A percentile compares a stretch with the other conserved stretches of the same genome.
Evolutionary conservation across 1,284 basidiomycete genomes (phyloP).

Genomic region (Irpex rosettiformis): DNA sequence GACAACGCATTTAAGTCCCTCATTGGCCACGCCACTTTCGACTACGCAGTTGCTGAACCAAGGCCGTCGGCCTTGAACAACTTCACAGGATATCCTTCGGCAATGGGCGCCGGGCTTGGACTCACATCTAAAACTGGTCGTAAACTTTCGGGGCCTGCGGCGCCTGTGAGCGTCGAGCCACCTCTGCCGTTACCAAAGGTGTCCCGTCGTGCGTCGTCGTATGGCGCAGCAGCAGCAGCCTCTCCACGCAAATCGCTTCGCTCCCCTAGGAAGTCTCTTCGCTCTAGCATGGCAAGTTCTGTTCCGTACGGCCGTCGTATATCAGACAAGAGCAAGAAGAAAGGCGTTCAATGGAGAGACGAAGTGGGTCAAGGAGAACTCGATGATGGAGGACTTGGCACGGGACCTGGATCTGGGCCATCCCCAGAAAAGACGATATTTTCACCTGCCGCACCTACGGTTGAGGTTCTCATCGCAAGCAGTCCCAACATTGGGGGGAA

Average conservation of each 20-base stretch:
- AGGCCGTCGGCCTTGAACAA: slow-evolving; percentile 20
- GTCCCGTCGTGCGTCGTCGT: slow-evolving; percentile 49
- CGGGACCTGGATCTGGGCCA: not conserved
- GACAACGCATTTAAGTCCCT: slow-evolving; percentile 62
- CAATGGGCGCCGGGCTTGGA: slow-evolving; percentile 28
- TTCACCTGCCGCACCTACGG: slow-evolving; percentile 27
- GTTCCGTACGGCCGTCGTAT: slow-evolving; percentile 55
- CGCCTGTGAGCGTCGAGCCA: slow-evolving; percentile 39
- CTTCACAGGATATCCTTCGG: slow-evolving; percentile 35
- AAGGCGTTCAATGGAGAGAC: slow-evolving; percentile 88
- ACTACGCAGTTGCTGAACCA: slow-evolving; percentile 35
- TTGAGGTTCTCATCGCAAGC: slow-evolving; percentile 22
- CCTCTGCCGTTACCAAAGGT: slow-evolving; percentile 23
- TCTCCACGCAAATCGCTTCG: slow-evolving; percentile 32
- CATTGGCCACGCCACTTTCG: slow-evolving; percentile 60
- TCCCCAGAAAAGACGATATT: slow-evolving; percentile 23
- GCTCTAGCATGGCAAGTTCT: slow-evolving; percentile 51
- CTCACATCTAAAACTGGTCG: slow-evolving; percentile 10
- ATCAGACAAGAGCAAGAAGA: slow-evolving; percentile 61
- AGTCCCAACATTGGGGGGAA: slow-evolving; percentile 21
- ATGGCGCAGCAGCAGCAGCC: slow-evolving; percentile 36
- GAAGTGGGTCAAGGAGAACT: slow-evolving; percentile 82
- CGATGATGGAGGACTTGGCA: slow-evolving; percentile 57
- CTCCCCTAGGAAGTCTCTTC: slow-evolving; percentile 68
- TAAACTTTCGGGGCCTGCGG: slow-evolving; percentile 41